These are phyloP conservation scores for Calonectria pseudoturangicola DNA, from an alignment of 2,329 filamentous ascomycete genomes.

Conservation along the genomic window DNA sequence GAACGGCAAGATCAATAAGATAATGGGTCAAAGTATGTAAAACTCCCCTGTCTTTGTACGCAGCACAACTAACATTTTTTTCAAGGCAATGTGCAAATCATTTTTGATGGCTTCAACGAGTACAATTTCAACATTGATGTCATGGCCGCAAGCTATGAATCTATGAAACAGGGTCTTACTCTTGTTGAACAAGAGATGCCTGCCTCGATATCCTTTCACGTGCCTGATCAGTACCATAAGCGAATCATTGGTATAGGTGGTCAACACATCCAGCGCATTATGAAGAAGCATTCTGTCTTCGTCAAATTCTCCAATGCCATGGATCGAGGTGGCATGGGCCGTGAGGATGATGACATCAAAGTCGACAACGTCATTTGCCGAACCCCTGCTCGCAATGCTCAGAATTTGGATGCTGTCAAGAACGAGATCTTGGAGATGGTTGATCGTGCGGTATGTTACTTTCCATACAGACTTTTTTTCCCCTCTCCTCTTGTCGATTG, in stretches of 20 bases:
- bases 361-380: conserved; percentile 99
- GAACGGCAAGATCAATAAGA: conserved; percentile 99
- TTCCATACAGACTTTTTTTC: not conserved
- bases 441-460: conserved; percentile 84
- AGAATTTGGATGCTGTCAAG: conserved; percentile 97
- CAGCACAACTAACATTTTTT: conserved; percentile 47
- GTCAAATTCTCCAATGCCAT: conserved; percentile 99
- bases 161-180: conserved; percentile 92
- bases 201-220: conserved; percentile 98
- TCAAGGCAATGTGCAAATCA: conserved; percentile 93
- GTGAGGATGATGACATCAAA: conserved; percentile 98
- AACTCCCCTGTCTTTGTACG: conserved; percentile 1
- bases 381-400: conserved; percentile 95
- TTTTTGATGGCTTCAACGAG: conserved; percentile 99
- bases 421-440: conserved; percentile 99
- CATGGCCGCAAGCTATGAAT: conserved; percentile 92
- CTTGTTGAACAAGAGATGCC: conserved; percentile 99
- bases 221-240: conserved; percentile 99
- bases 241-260: conserved; percentile 99
- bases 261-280: conserved; percentile 98
- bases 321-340: conserved; percentile 91
- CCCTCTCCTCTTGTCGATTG: too few relatives aligned
- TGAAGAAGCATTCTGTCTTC: conserved; percentile 99
- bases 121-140: conserved; percentile 99
- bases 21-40: conserved; percentile 92